Percentiles rank a stretch among this genome's conserved stretches.
Evolutionary conservation across 805 yeast genomes (phyloP).

Genomic region (Lipomyces oligophaga): DNA sequence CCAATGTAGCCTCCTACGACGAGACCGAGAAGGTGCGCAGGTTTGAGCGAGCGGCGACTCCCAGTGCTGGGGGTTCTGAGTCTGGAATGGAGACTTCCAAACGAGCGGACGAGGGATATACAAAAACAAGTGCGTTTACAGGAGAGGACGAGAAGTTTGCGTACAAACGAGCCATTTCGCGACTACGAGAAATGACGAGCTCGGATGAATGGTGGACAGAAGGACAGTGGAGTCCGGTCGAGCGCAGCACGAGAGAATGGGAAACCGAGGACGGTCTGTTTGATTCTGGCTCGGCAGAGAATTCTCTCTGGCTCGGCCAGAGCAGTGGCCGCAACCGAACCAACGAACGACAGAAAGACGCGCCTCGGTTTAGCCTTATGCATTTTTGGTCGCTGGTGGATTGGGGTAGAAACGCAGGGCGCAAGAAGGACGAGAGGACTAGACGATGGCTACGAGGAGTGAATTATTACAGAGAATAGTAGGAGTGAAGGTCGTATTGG

Average conservation of each 20-base stretch:
- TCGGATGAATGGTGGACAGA: constrained; percentile 50
- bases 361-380: constrained; percentile 43
- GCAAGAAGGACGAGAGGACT: constrained; percentile 51
- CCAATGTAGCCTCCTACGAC: constrained; percentile 62
- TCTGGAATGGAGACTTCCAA: constrained; percentile 29
- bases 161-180: constrained; percentile 62
- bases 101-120: constrained; percentile 39
- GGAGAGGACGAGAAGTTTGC: constrained; percentile 79
- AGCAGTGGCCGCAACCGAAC: constrained; percentile 68
- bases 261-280: constrained; percentile 9
- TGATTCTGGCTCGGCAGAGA: constrained; percentile 1
- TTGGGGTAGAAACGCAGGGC: constrained; percentile 57
- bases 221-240: constrained; percentile 60
- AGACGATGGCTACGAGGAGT: constrained; percentile 52
- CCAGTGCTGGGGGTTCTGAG: constrained; percentile 18
- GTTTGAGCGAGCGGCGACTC: constrained; percentile 7
- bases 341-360: constrained; percentile 36
- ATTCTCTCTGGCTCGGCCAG: constrained; percentile 39
- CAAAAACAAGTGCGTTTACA: constrained; percentile 54
- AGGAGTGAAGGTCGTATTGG: neutral
- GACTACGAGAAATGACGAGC: constrained; percentile 58
- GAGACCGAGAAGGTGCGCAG: constrained; percentile 36
- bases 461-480: constrained; percentile 2
- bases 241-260: constrained; percentile 50
- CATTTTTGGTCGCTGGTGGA: constrained; percentile 69